Base-by-base conservation (phyloP, 1,139 yeast species). In the Suhomyces anneliseae region DNA sequence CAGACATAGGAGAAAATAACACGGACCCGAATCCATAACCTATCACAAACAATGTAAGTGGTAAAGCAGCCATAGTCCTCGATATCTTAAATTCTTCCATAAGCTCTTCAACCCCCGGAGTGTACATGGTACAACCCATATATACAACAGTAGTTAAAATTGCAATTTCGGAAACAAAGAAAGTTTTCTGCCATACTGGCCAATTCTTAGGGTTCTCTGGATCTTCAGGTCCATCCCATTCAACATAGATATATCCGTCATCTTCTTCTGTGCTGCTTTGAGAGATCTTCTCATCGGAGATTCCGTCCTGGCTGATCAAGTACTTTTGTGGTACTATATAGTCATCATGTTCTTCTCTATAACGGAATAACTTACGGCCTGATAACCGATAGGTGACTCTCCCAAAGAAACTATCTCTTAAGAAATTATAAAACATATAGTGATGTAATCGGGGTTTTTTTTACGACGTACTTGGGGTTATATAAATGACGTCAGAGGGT, bases 131-230 rank as follows among this genome's bases (percentile, higher is more conserved):
- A 1, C 86, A 72, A 4, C 82, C 85, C 74, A 81, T 78, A 56
- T 83, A 83, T 3, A 81, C 82, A 4, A 77, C 67, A 6, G 72
- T 62, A 1, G 86, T 79, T 45, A 82, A 65, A 33, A 78, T 44
- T 43, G 74, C 69, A 32, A 79, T 66, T 47, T 73, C 65, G 7
- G 70, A 10, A 1, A 73, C 61, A 36, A 79, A 68, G 12, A 76
- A 42, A 0, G 63, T 40, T 56, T 78, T 81, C 39, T 65, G 64
- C 11, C 48, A 38, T 0, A 58, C 26, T 0, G 81, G 66, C 85
- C 86, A 83, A 59, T 83, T 83, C 38, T 62, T 58, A 1, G 88
- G 88, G 54, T 81, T 70, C 40, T 76, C 82, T 1, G 82, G 82
- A 55, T 82, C 86, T 47, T 74, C 70, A 1, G 70, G 74, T 6